A percentile compares a stretch with the other conserved stretches of the same genome.
phyloP scores from a whole-genome alignment of 2,329 filamentous ascomycete species.

The Trichophyton rubrum region DNA sequence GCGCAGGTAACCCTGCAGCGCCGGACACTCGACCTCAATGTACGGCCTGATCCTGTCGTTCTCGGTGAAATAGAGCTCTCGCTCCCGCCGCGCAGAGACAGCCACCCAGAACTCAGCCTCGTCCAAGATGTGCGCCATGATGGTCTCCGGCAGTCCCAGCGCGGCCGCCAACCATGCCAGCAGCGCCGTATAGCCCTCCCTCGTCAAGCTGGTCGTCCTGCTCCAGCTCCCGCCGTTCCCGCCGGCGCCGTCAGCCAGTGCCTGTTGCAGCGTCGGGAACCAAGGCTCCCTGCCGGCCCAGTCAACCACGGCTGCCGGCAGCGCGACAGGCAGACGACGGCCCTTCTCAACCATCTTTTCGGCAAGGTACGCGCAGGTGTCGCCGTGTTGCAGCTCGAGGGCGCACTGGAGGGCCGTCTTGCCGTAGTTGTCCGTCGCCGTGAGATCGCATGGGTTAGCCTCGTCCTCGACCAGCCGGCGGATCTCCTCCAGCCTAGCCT shows the following conservation, averaged over 20 bases:
- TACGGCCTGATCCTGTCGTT: not conserved
- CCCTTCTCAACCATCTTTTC: not conserved
- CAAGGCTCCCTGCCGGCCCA: not conserved
- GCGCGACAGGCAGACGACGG: not conserved
- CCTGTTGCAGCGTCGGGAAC: not conserved
- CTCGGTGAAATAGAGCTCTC: not conserved
- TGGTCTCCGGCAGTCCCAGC: not conserved
- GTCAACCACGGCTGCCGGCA: not conserved
- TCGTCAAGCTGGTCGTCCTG: not conserved
- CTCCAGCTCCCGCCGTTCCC: not conserved
- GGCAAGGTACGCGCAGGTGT: not conserved
- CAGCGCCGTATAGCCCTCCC: not conserved
- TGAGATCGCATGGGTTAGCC: not conserved
- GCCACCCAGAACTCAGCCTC: not conserved
- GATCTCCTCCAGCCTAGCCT: not conserved
- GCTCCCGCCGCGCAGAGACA: not conserved
- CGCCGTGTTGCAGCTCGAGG: not conserved
- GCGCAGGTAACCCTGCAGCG: not conserved
- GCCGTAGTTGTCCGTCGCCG: not conserved
- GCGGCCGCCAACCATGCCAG: not conserved
- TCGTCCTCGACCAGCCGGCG: not conserved
- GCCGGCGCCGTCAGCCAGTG: not conserved
- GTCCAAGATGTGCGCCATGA: not conserved
- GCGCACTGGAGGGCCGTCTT: not conserved
- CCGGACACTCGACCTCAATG: not conserved